Conservation (phyloP, 1,284 basidiomycete genomes). For the Termitomyces sp. region DNA sequence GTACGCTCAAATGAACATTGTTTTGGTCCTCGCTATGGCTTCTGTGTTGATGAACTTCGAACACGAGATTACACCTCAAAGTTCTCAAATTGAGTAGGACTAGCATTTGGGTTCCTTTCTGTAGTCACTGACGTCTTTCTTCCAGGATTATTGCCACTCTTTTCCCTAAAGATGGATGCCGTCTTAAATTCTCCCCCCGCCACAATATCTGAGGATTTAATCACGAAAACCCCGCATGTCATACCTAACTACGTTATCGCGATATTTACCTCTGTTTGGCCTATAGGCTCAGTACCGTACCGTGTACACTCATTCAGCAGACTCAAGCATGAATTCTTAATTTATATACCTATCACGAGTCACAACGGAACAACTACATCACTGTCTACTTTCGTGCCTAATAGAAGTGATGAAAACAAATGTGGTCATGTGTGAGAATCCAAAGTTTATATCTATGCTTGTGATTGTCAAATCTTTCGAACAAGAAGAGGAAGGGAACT, state of each 20-base stretch:
- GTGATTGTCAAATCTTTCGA: conserved; percentile 27
- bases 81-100: conserved; percentile 80
- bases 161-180: conserved; percentile 92
- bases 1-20: conserved; percentile 93
- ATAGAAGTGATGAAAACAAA: background rate
- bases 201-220: conserved; percentile 7
- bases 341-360: conserved; percentile 13
- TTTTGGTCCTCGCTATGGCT: conserved; percentile 82
- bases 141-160: conserved; percentile 84
- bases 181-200: conserved; percentile 71
- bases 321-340: conserved; percentile 7
- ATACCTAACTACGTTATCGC: background rate
- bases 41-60: conserved; percentile 83
- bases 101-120: conserved; percentile 9
- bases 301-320: background rate
- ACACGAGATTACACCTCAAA: conserved; percentile 77
- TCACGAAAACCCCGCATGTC: background rate
- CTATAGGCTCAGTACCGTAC: background rate
- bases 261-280: background rate
- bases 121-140: background rate
- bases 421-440: background rate
- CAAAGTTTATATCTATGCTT: background rate
- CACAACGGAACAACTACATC: background rate
- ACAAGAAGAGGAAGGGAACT: conserved; percentile 52
- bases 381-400: background rate